phyloP scores from a whole-genome alignment of 1,139 yeast genomes.

The Nematodospora anomalae region DNA sequence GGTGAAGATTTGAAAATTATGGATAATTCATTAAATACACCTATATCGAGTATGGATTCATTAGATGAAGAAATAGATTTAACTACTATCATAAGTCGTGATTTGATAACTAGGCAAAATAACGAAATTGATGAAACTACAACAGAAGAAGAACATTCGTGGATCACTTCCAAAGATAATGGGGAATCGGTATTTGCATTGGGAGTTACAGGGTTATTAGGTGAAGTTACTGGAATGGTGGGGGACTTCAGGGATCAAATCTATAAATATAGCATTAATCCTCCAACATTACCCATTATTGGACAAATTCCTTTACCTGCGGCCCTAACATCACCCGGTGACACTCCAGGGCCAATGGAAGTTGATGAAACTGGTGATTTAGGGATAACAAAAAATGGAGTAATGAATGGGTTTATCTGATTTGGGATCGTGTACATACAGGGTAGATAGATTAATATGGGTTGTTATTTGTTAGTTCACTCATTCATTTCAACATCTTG shows the following conservation, averaged over 20 bases:
- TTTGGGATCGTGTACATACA: no score
- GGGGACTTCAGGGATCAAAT: constrained; percentile 41
- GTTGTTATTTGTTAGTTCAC: not conserved
- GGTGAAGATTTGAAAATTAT: constrained; percentile 9
- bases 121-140: constrained; percentile 31
- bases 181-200: constrained; percentile 58
- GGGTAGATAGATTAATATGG: constrained; percentile 1
- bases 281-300: constrained; percentile 14
- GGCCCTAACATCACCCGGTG: constrained; percentile 7
- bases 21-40: constrained; percentile 5
- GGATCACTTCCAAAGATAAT: constrained; percentile 54
- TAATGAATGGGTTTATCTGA: constrained; percentile 30
- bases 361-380: constrained; percentile 19
- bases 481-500: constrained; percentile 9
- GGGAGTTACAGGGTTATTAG: constrained; percentile 70
- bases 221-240: constrained; percentile 58
- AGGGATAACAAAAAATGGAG: constrained; percentile 15
- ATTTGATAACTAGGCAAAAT: constrained; percentile 35
- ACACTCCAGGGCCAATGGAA: constrained; percentile 6
- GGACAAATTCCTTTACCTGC: constrained; percentile 15
- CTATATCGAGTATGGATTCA: constrained; percentile 18
- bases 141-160: constrained; percentile 22
- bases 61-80: constrained; percentile 31
- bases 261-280: constrained; percentile 24
- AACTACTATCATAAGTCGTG: constrained; percentile 36